Evolutionary conservation across 306 rosid genomes (phyloP), one percentile per base, ranked within the genome.

Genomic region (Urtica urens): DNA sequence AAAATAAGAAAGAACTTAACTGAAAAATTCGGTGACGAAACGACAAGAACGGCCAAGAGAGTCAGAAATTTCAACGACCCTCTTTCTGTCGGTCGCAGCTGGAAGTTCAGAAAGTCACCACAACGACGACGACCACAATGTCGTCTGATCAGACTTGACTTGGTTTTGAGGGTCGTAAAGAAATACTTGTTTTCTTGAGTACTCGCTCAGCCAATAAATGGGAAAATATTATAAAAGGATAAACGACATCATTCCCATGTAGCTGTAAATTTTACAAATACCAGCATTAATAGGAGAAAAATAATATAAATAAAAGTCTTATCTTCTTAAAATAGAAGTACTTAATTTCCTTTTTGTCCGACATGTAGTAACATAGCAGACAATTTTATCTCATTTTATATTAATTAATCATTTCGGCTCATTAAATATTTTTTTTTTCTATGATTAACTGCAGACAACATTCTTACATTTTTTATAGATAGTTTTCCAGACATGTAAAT

Each of bases 81-180:
- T 19, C 4, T 14, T 35, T 28, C 10, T 4, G 10, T 4, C 6
- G 4, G 27, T 0, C 13, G 18, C 14, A 17, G 35, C 63, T 39
- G 17, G 25, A 3, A 31, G 47, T 23, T 4, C 52, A 23, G 14
- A 49, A 48, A 35, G 25, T 51, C 52, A 24, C 28, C 46, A 46
- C 55, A 57, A 65, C 70, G 64, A 65, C 70, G 64, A 57, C 17
- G 35, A 43, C 6, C 59, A 7, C 18, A 59, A 33, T 65, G 70
- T 65, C 70, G 70, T 65, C 54, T 29, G 25, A 21, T 24, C 59
- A 13, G 25, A 39, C 31, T 28, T 23, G 12, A 46, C 25, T 19
- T 27, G 21, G 19, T 8, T 53, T 40, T 48, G 13, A 30, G 39
- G 44, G 46, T 55, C 60, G 60, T 55, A 18, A 25, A 52, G 3